Percentiles rank a stretch among this genome's conserved stretches.
phyloP scores from a whole-genome alignment of 23 red algal species.

The Gracilaria vermiculophylla region DNA sequence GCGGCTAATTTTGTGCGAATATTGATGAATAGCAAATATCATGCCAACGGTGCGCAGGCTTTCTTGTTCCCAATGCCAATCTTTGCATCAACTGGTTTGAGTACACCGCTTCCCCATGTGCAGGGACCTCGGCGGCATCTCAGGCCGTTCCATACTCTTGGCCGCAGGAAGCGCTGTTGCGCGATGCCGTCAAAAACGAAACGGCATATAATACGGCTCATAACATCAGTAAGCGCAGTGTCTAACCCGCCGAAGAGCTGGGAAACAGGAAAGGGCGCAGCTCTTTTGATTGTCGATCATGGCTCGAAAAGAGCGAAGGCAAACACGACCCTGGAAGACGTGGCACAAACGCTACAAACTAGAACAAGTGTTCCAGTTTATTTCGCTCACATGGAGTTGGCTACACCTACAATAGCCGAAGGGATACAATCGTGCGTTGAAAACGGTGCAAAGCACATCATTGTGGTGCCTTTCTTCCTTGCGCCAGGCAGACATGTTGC shows the following conservation, averaged over 20 bases:
- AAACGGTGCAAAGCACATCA: slow-evolving; percentile 67
- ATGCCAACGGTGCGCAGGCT: no score
- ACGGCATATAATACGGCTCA: neutral
- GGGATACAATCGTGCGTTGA: slow-evolving; percentile 61
- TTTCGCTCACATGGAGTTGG: slow-evolving; percentile 95
- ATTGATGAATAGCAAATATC: no score
- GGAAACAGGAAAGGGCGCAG: neutral
- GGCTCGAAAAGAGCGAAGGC: slow-evolving; percentile 73
- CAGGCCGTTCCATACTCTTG: neutral
- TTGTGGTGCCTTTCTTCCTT: slow-evolving; percentile 92
- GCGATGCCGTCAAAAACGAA: neutral
- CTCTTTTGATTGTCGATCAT: slow-evolving; percentile 84
- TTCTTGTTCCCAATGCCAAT: no score
- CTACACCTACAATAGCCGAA: slow-evolving; percentile 73
- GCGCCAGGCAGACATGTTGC: slow-evolving; percentile 74
- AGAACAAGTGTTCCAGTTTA: slow-evolving; percentile 54
- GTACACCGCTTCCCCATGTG: no score
- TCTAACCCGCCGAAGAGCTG: neutral
- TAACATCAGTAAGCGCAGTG: neutral
- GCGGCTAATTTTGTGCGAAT: no score
- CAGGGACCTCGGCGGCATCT: no score
- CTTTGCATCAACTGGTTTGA: no score
- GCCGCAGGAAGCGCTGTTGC: neutral
- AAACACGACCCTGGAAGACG: slow-evolving; percentile 52
- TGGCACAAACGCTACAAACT: slow-evolving; percentile 40